These are phyloP conservation scores for Magnaporthales sp. DNA, from an alignment of 2,329 filamentous ascomycete genomes.

Conservation along the genomic window DNA sequence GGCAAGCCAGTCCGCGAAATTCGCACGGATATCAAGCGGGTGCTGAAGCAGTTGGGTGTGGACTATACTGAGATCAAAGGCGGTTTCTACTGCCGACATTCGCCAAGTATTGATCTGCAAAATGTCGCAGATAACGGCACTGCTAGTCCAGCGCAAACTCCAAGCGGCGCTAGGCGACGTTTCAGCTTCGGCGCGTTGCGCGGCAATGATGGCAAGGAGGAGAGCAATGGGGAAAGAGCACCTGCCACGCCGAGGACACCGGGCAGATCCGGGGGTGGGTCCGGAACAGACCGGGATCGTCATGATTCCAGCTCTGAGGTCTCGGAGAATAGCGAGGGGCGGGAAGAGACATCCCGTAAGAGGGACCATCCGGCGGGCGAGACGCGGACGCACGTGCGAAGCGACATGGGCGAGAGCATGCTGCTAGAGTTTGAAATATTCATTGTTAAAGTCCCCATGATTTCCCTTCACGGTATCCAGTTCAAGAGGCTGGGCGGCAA, in stretches of 20 bases:
- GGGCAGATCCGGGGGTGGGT: conserved; percentile 19
- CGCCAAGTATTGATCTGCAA: conserved; percentile 81
- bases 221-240: conserved; percentile 47
- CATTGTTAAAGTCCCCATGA: conserved; percentile 91
- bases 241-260: conserved; percentile 38
- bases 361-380: conserved; percentile 54
- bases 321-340: conserved; percentile 65
- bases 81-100: conserved; percentile 82
- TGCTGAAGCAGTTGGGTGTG: conserved; percentile 80
- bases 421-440: conserved; percentile 89
- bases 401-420: conserved; percentile 77
- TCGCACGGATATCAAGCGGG: conserved; percentile 80
- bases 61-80: conserved; percentile 88
- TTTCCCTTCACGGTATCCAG: conserved; percentile 90
- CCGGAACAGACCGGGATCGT: conserved; percentile 37
- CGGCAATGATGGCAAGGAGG: conserved; percentile 55
- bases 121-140: conserved; percentile 55
- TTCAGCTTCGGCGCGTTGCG: conserved; percentile 73
- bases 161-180: conserved; percentile 42
- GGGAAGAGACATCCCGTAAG: conserved; percentile 29
- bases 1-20: conserved; percentile 83
- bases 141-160: conserved; percentile 39
- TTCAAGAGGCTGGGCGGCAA: conserved; percentile 95
- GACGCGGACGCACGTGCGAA: conserved; percentile 87
- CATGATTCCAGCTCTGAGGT: conserved; percentile 84